Conservation (phyloP, 176 grass and related monocot species). For the Triticum turgidum region DNA sequence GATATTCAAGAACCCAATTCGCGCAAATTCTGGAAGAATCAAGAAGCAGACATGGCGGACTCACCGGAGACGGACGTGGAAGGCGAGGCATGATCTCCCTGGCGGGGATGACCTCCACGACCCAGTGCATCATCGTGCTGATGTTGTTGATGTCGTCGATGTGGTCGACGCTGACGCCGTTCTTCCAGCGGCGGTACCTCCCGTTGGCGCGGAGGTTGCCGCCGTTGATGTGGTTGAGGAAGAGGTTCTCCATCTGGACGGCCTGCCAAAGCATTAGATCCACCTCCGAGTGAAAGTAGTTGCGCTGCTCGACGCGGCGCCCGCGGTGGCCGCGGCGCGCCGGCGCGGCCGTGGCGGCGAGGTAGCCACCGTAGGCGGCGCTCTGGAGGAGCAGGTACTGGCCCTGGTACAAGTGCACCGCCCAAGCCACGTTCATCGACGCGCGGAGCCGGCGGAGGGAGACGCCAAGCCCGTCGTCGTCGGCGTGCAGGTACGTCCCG, state of each 20-base stretch:
- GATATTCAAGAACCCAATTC: neutral
- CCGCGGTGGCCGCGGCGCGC: neutral
- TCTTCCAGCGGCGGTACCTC: neutral
- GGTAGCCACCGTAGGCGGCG: conserved; percentile 32
- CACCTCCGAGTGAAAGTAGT: neutral
- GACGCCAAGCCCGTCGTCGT: neutral
- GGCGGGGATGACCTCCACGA: neutral
- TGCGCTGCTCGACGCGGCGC: neutral
- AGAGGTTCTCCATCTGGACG: neutral
- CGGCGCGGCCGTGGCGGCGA: neutral
- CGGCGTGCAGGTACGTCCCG: conserved; percentile 18
- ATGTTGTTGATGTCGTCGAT: neutral
- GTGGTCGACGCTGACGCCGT: neutral
- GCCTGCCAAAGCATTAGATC: neutral
- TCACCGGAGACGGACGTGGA: neutral
- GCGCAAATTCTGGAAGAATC: neutral
- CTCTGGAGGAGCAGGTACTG: neutral
- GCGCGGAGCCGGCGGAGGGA: neutral
- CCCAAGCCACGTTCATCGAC: neutral
- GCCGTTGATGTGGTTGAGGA: neutral
- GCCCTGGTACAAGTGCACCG: neutral
- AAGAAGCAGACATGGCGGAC: neutral
- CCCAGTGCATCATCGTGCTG: conserved; percentile 10
- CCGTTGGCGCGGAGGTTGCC: conserved; percentile 18
- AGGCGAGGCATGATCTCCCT: neutral